Conservation (phyloP, 106 monocot genomes). For the Platanthera zijinensis region DNA sequence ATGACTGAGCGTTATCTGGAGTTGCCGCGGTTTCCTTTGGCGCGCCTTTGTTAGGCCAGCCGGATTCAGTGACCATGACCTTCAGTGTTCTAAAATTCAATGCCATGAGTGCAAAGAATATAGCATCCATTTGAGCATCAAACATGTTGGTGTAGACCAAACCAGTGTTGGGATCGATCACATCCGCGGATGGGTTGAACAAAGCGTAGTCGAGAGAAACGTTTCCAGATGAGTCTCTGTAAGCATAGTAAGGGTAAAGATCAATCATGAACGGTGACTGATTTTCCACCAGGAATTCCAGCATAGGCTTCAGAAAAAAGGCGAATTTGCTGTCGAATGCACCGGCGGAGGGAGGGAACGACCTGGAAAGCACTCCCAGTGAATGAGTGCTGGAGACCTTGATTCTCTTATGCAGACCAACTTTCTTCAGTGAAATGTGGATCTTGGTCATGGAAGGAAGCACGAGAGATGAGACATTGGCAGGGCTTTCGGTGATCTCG, state of each 20-base stretch:
- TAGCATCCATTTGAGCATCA: constrained; percentile 84
- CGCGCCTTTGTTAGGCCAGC: constrained; percentile 91
- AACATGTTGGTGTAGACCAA: constrained; percentile 93
- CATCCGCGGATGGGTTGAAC: constrained; percentile 56
- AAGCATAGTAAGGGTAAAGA: constrained; percentile 93
- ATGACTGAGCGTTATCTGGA: constrained; percentile 86
- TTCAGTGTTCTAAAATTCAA: constrained; percentile 82
- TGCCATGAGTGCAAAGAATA: constrained; percentile 72
- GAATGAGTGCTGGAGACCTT: constrained; percentile 88
- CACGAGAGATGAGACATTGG: constrained; percentile 62
- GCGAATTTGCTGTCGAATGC: constrained; percentile 89
- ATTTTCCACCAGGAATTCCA: constrained; percentile 84
- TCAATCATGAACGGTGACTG: constrained; percentile 95
- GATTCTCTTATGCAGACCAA: constrained; percentile 68
- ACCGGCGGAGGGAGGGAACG: constrained; percentile 93
- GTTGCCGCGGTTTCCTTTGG: constrained; percentile 75
- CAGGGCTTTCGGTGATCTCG: constrained; percentile 70
- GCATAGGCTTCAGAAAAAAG: constrained; percentile 74
- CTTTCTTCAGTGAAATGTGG: constrained; percentile 61
- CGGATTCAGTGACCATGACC: constrained; percentile 90
- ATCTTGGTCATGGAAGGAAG: constrained; percentile 91
- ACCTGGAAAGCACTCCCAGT: constrained; percentile 61
- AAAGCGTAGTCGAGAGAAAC: constrained; percentile 80
- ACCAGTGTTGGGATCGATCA: constrained; percentile 96
- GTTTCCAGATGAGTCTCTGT: constrained; percentile 67